These are phyloP conservation scores for Yamadazyma phyllophila DNA, from an alignment of 805 yeast genomes.

Conservation along the genomic window DNA sequence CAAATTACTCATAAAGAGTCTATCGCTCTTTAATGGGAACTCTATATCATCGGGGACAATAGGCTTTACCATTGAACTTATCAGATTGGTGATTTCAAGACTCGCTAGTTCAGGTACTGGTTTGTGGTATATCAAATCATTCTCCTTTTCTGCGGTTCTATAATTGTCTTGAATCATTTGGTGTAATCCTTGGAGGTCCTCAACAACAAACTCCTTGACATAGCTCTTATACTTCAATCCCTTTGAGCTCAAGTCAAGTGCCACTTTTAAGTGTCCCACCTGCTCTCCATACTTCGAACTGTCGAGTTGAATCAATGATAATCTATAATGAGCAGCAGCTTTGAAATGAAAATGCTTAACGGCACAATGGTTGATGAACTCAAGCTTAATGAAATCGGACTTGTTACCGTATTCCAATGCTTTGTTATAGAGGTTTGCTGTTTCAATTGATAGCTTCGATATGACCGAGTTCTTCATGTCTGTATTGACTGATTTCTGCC, in stretches of 20 bases:
- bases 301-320: conserved; percentile 49
- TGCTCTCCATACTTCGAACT: conserved; percentile 66
- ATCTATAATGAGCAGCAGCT: conserved; percentile 69
- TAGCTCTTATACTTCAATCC: conserved; percentile 42
- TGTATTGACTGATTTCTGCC: conserved; percentile 63
- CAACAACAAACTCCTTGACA: conserved; percentile 42
- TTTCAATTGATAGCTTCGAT: conserved; percentile 64
- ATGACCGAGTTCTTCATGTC: conserved; percentile 57
- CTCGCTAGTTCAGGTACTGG: conserved; percentile 49
- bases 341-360: conserved; percentile 64
- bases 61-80: conserved; percentile 53
- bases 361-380: conserved; percentile 62
- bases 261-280: conserved; percentile 53
- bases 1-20: conserved; percentile 51
- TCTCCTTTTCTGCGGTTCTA: conserved; percentile 66
- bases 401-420: conserved; percentile 40
- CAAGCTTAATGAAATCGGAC: conserved; percentile 49
- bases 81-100: conserved; percentile 41
- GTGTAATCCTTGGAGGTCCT: conserved; percentile 52
- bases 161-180: conserved; percentile 45
- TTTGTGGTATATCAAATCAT: conserved; percentile 74
- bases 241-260: conserved; percentile 34
- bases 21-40: conserved; percentile 20
- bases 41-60: conserved; percentile 20
- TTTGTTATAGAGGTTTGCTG: conserved; percentile 51